These are phyloP conservation scores for Eragrostis tef DNA, from an alignment of 202 grass and related monocot genomes.

Conservation along the genomic window DNA sequence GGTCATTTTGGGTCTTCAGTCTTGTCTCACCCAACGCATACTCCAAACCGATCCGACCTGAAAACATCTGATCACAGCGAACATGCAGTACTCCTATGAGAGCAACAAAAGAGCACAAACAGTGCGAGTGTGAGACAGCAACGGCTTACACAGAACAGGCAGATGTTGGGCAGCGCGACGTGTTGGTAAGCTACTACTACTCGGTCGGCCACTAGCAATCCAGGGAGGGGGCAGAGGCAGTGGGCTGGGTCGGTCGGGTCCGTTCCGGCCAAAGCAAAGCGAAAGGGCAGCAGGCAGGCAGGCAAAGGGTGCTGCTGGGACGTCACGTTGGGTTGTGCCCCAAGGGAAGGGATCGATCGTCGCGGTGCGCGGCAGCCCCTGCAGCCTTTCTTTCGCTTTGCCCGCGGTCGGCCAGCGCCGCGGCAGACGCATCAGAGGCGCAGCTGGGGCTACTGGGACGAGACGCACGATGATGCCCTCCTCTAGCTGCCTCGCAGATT, in stretches of 20 bases:
- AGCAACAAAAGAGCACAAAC: constrained; percentile 6
- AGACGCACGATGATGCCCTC: not conserved
- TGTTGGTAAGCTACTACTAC: not conserved
- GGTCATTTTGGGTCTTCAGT: not conserved
- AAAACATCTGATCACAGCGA: too few relatives aligned
- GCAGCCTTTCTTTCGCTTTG: constrained; percentile 28
- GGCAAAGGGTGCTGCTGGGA: constrained; percentile 43
- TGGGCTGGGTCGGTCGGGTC: not conserved
- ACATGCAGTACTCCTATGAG: too few relatives aligned
- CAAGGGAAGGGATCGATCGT: not conserved
- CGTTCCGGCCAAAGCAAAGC: not conserved
- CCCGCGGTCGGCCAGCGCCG: constrained; percentile 53
- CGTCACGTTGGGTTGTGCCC: constrained; percentile 48
- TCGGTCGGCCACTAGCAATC: not conserved
- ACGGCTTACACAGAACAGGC: not conserved
- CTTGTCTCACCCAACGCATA: not conserved
- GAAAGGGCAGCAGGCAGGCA: not conserved
- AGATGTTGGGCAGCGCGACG: not conserved
- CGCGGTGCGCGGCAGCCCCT: constrained; percentile 29
- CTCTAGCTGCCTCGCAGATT: constrained; percentile 31
- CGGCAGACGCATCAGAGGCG: constrained; percentile 45
- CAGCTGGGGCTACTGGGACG: not conserved
- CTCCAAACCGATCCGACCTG: not conserved
- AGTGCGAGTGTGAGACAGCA: not conserved
- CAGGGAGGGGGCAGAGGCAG: too few relatives aligned